These are phyloP conservation scores for Polychaeton citri DNA, from an alignment of 2,329 filamentous ascomycete species.

Conservation along the genomic window DNA sequence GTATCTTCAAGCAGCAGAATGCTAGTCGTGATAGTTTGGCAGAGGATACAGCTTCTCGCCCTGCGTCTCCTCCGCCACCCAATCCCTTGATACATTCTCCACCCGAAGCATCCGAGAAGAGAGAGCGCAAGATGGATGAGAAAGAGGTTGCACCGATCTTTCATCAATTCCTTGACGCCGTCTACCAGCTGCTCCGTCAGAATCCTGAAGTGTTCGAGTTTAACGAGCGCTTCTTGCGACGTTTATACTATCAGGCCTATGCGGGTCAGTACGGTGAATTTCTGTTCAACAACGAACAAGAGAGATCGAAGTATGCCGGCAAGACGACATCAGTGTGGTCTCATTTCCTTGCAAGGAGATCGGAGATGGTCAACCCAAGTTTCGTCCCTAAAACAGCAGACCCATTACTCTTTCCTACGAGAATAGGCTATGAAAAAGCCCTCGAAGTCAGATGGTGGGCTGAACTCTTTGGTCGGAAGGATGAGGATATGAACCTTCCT, in stretches of 20 bases:
- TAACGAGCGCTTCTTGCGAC: conserved; percentile 82
- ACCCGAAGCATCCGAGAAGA: conserved; percentile 35
- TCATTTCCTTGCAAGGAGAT: conserved; percentile 71
- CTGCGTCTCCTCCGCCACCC: conserved; percentile 18
- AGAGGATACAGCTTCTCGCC: conserved; percentile 35
- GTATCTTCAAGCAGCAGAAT: conserved; percentile 29
- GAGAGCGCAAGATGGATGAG: conserved; percentile 56
- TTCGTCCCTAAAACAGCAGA: conserved; percentile 70
- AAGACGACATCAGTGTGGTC: conserved; percentile 85
- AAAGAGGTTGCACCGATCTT: conserved; percentile 94
- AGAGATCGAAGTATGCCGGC: conserved; percentile 53
- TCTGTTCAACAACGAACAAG: conserved; percentile 86
- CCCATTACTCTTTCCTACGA: conserved; percentile 65
- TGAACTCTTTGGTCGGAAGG: conserved; percentile 70
- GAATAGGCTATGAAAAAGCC: conserved; percentile 6
- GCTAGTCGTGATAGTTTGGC: conserved; percentile 54
- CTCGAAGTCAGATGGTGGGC: conserved; percentile 88
- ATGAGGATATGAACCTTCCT: conserved; percentile 82
- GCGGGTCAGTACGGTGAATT: conserved; percentile 97
- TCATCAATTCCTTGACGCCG: conserved; percentile 91
- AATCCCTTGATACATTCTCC: conserved; percentile 36
- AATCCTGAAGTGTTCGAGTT: conserved; percentile 85
- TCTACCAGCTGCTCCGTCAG: conserved; percentile 79
- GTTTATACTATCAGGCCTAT: conserved; percentile 84
- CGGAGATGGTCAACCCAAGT: conserved; percentile 69